Percentiles rank a stretch among this genome's conserved stretches.
Conservation (phyloP, 352 stramenopile species). For the Pythium monospermum region DNA sequence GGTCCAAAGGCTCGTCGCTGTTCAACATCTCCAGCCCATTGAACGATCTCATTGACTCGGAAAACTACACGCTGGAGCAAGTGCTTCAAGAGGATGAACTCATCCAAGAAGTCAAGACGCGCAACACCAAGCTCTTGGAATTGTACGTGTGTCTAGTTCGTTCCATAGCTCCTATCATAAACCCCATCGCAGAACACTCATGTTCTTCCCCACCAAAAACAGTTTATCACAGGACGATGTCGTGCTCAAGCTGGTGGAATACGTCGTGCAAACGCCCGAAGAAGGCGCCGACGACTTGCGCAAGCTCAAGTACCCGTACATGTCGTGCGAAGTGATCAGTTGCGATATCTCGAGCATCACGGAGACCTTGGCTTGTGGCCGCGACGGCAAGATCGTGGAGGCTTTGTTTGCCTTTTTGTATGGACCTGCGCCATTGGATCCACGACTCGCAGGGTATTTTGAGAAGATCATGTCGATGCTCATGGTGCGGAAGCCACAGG, state of each 20-base stretch:
- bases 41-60: constrained; percentile 93
- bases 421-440: constrained; percentile 78
- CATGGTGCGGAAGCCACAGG: constrained; percentile 83
- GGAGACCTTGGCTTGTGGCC: constrained; percentile 76
- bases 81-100: constrained; percentile 96
- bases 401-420: constrained; percentile 91
- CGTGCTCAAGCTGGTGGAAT: constrained; percentile 75
- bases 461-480: constrained; percentile 92
- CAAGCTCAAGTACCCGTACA: constrained; percentile 94
- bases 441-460: constrained; percentile 95
- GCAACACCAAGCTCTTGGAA: constrained; percentile 93
- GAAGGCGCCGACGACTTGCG: constrained; percentile 52
- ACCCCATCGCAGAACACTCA: too few relatives aligned
- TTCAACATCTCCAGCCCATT: constrained; percentile 92
- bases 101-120: constrained; percentile 95
- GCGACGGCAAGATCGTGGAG: constrained; percentile 74
- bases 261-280: constrained; percentile 54
- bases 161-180: too few relatives aligned
- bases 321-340: constrained; percentile 97
- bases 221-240: constrained; percentile 67
- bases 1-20: constrained; percentile 77
- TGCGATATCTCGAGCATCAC: constrained; percentile 94
- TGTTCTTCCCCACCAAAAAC: too few relatives aligned
- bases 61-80: constrained; percentile 91
- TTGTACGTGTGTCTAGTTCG: constrained; percentile 58